Evolutionary conservation across 2,329 filamentous ascomycete genomes (phyloP).

Genomic region (Monosporascus sp.): DNA sequence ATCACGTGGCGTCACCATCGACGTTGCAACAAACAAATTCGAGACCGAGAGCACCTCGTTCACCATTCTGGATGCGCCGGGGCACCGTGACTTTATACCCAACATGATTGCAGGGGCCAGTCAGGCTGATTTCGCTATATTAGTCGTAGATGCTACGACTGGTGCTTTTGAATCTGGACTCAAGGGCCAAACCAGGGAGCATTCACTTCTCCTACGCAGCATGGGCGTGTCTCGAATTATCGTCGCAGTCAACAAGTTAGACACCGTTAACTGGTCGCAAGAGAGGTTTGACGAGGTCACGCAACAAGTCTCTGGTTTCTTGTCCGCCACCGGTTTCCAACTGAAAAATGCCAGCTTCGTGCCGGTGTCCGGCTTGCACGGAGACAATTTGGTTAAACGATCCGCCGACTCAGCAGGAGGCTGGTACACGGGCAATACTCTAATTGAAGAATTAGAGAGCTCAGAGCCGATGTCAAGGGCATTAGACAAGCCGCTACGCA

Average conservation of each 20-base stretch:
- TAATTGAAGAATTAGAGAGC: constrained; percentile 81
- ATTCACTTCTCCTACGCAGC: constrained; percentile 82
- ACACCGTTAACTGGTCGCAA: constrained; percentile 77
- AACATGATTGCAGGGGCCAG: constrained; percentile 98
- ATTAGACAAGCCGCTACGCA: constrained; percentile 72
- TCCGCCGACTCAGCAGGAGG: constrained; percentile 51
- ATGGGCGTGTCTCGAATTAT: constrained; percentile 86
- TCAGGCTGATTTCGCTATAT: constrained; percentile 90
- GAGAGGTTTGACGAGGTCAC: constrained; percentile 80
- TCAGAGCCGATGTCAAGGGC: constrained; percentile 69
- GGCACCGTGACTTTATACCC: constrained; percentile 92
- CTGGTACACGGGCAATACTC: constrained; percentile 78
- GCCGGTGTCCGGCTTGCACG: constrained; percentile 82
- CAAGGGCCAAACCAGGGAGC: constrained; percentile 90
- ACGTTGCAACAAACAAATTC: constrained; percentile 93
- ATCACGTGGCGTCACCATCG: constrained; percentile 87
- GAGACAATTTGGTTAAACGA: constrained; percentile 72
- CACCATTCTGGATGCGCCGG: constrained; percentile 92
- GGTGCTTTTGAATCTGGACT: constrained; percentile 92
- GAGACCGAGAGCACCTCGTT: constrained; percentile 83
- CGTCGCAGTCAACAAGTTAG: constrained; percentile 93
- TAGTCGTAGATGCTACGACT: constrained; percentile 86
- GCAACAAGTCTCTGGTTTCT: constrained; percentile 76
- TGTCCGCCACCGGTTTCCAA: constrained; percentile 77
- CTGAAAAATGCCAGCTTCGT: constrained; percentile 79